Base-by-base conservation (phyloP, 83 land plant genomes). In the Picea abies region DNA sequence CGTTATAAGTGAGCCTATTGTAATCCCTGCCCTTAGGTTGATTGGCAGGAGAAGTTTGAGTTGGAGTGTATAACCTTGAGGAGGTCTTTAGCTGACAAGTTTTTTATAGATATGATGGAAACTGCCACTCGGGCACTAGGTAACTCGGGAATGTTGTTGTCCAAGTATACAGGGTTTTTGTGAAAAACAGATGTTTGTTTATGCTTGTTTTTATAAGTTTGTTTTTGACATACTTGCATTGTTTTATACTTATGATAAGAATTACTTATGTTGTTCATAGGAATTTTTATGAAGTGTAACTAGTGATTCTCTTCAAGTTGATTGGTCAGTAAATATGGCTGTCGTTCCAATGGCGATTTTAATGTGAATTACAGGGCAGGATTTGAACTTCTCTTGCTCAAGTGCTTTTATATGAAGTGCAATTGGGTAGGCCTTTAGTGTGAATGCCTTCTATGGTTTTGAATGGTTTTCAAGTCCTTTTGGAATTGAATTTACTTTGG, bases 151-250 rank as follows among this genome's bases (percentile, higher is more conserved):
- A 69, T 69, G 44, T 32, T 35, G 44, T 16, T 35, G 44, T 17
- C 73, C 44, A 16, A 29, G 19, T 32, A 32, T 32, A 69, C 16
- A 69, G 6, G 32, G 39, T 69, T 32, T 69, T 35, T 35, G 32
- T 5, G 39, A 69, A 69, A 29, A 69, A 29, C 44, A 14, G 37
- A 32, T 16, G 0, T 35, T 64, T 17, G 32, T 35, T 15, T 69
- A 16, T 69, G 73, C 73, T 35, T 69, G 44, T 19, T 69, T 69
- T 19, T 69, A 69, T 69, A 69, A 69, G 20, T 69, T 69, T 19
- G 19, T 16, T 69, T 69, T 7, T 35, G 17, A 19, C 32, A 69
- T 17, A 6, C 16, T 32, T 25, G n/a, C n/a, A 14, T 35, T 69
- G 8, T 69, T 39, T 1, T 69, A 20, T 35, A 29, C 37, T 32